Percentiles rank a stretch among this genome's conserved stretches.
These are phyloP conservation scores for Penicillium turbatum DNA, from an alignment of 495 filamentous ascomycete genomes.

Conservation along the genomic window DNA sequence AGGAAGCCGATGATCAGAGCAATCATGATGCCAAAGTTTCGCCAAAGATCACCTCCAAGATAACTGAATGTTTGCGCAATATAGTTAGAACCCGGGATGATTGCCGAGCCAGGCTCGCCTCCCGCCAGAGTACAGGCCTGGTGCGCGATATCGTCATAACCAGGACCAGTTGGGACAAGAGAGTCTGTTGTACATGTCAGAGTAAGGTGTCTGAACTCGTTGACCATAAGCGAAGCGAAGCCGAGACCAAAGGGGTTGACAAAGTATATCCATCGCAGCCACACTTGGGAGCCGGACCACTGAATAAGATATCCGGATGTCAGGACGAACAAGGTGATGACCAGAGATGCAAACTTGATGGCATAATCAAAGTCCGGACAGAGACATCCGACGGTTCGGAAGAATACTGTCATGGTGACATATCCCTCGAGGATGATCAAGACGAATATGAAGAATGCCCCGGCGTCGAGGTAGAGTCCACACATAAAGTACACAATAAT, in stretches of 20 bases:
- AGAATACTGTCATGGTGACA: conserved; percentile 73
- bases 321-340: conserved; percentile 73
- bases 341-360: conserved; percentile 70
- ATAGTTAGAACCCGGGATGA: conserved; percentile 59
- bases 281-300: conserved; percentile 62
- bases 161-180: conserved; percentile 59
- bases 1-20: conserved; percentile 66
- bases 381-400: conserved; percentile 71
- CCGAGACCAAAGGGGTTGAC: conserved; percentile 72
- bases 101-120: conserved; percentile 54
- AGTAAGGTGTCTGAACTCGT: conserved; percentile 65
- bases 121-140: conserved; percentile 74
- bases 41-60: conserved; percentile 57
- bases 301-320: conserved; percentile 80
- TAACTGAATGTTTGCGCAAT: conserved; percentile 62
- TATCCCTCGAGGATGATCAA: conserved; percentile 67
- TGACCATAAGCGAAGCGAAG: conserved; percentile 75
- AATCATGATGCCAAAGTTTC: conserved; percentile 72
- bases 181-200: conserved; percentile 61
- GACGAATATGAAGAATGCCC: conserved; percentile 76
- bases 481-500: conserved; percentile 82
- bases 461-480: conserved; percentile 58
- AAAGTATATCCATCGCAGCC: conserved; percentile 79
- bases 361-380: conserved; percentile 84
- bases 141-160: conserved; percentile 60